Evolutionary conservation across 768 basidiomycete genomes (phyloP).

Genomic region (Pulveroboletus ravenelii): DNA sequence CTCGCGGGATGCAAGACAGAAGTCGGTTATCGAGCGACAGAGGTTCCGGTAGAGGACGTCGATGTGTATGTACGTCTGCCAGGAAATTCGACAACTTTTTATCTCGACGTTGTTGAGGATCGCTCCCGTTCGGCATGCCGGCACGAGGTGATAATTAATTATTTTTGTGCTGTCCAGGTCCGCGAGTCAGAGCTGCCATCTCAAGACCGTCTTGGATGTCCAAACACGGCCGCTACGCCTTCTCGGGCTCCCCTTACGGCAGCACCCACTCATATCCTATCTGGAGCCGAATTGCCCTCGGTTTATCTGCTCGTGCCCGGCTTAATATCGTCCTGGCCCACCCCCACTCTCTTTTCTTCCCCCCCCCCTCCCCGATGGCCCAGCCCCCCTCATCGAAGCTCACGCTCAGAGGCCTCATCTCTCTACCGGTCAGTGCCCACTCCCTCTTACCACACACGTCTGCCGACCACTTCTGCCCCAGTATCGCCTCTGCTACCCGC

Average conservation of each 20-base stretch:
- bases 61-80: too few species aligned
- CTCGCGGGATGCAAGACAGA: conserved; percentile 63
- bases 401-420: conserved; percentile 31
- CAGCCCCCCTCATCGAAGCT: conserved; percentile 31
- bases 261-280: background rate
- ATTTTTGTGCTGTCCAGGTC: background rate
- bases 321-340: background rate
- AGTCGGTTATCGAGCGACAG: conserved; percentile 71
- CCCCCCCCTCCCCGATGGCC: conserved; percentile 13
- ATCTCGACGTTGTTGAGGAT: conserved; percentile 8
- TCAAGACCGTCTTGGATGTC: conserved; percentile 5
- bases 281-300: conserved; percentile 2
- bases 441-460: accelerated
- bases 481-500: conserved; percentile 60
- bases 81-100: background rate
- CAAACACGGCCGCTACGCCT: background rate
- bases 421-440: conserved; percentile 34
- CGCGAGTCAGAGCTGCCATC: conserved; percentile 12
- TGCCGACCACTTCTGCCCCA: conserved; percentile 1
- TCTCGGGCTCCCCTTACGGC: conserved; percentile 1
- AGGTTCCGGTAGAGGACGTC: conserved; percentile 45
- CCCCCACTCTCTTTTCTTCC: background rate
- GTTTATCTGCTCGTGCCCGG: conserved; percentile 12
- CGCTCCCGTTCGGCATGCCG: conserved; percentile 4
- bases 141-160: conserved; percentile 7